Evolutionary conservation across 179 eudicot species (phyloP), one percentile per base, ranked within the genome.

Genomic region (Silene vulgaris): DNA sequence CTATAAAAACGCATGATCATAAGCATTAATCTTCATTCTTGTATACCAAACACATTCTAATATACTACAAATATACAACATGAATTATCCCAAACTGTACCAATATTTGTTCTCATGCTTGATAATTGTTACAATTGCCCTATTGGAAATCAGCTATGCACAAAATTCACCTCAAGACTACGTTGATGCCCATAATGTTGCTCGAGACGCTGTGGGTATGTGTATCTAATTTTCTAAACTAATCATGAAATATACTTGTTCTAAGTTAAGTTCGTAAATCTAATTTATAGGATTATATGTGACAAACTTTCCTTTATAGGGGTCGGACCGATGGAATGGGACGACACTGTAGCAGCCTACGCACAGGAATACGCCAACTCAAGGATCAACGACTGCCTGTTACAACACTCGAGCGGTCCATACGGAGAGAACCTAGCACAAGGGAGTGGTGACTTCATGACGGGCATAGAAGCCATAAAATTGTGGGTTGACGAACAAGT

Each of bases 91-190:
- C 14, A 68, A 68, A 37, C n/a, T 16, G 5, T 37, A 37, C 54
- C 21, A 68, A 37, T 0, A 40, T 37, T 17, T 68, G 8, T n/a
- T 20, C 1, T 37, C 29, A 17, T 68, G 54, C 20, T 68, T 68
- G 2, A 8, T 75, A 16, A 64, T 64, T 1, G 11, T 66, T 0
- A 20, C 29, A 48, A 21, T 76, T 32, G 17, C 56, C 54, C 14
- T 56, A 30, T 3, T 69, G 0, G 60, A 69, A 59, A 21, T 37
- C 37, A 30, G 67, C 66, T n/a, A 21, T 3, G 84, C 90, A 21
- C 88, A 84, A 71, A 87, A 82, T 76, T 73, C 84, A 9, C 83
- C 65, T 0, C 77, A 80, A 76, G 84, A 85, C 67, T 85, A 75
- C 75, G 66, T 84, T 6, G 16, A 69, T 6, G 83, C 84, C 61